Percentiles rank a stretch among this genome's conserved stretches.
Evolutionary conservation across 495 filamentous ascomycete genomes (phyloP).

Genomic region (Schizothecium vesticola): DNA sequence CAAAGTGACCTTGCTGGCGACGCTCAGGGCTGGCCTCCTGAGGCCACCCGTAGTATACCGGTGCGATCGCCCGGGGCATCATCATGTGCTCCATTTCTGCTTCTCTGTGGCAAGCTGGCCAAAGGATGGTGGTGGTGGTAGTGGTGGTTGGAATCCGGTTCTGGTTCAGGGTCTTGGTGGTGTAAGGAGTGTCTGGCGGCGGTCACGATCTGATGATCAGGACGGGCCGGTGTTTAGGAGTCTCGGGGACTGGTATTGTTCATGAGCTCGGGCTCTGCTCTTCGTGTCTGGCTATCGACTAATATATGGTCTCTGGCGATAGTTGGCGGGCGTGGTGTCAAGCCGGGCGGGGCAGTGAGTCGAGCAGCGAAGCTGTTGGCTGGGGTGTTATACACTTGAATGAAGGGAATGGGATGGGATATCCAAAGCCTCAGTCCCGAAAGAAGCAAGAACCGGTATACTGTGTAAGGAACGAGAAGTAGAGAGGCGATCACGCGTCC

Average conservation of each 20-base stretch:
- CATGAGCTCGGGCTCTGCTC: slow-evolving; percentile 28
- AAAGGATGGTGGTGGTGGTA: slow-evolving; percentile 41
- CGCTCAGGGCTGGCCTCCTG: slow-evolving; percentile 69
- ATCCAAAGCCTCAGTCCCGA: slow-evolving; percentile 42
- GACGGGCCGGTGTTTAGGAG: slow-evolving; percentile 34
- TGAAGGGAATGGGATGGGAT: slow-evolving; percentile 41
- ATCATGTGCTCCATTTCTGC: slow-evolving; percentile 38
- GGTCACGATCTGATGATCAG: slow-evolving; percentile 33
- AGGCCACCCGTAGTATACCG: slow-evolving; percentile 90
- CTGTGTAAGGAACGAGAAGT: slow-evolving; percentile 47
- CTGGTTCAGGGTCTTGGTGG: slow-evolving; percentile 5
- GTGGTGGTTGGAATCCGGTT: slow-evolving; percentile 37
- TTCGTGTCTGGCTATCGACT: neutral
- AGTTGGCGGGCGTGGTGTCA: slow-evolving; percentile 10
- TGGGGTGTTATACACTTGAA: slow-evolving; percentile 27
- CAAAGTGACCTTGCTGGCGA: slow-evolving; percentile 77
- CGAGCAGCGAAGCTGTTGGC: slow-evolving; percentile 14
- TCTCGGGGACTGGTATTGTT: slow-evolving; percentile 42
- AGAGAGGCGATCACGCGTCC: slow-evolving; percentile 35
- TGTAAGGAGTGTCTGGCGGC: slow-evolving; percentile 45
- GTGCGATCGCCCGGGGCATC: slow-evolving; percentile 57
- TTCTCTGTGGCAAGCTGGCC: slow-evolving; percentile 28
- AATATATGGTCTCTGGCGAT: neutral
- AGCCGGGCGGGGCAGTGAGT: slow-evolving; percentile 12
- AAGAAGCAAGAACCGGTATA: slow-evolving; percentile 48